Evolutionary conservation across 192 early-diverging fungal genomes (phyloP), one percentile per base, ranked within the genome.

Genomic region (Coemansia sp.): DNA sequence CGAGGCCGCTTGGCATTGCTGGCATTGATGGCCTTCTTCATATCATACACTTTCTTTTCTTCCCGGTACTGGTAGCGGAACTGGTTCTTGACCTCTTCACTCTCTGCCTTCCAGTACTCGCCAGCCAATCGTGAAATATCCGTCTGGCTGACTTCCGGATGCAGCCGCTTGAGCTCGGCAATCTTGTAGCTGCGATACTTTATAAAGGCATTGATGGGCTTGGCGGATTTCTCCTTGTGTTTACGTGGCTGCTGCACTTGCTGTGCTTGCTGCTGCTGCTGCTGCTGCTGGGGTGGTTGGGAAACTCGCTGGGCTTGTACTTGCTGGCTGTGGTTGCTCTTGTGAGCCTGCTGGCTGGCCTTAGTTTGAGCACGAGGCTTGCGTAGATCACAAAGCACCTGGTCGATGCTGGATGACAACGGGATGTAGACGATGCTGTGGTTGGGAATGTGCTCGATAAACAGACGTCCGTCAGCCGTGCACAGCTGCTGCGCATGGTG

Each of bases 121-220:
- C 73, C 73, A 11, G 68, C 67, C 53, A 77, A 21, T 47, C 73
- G 73, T 45, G 73, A 77, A 18, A 77, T 77, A 21, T 77, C 73
- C 28, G 73, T 69, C 51, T 77, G 73, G 60, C 67, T 77, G 46
- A 66, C 61, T 38, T 70, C 73, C 0, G 73, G 73, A 39, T 70
- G 52, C 63, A 59, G 28, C n/a, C 59, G 46, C 59, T 77, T 70
- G 58, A 77, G 68, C 63, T 77, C 73, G 50, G 53, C 63, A 23
- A 70, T 77, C 68, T 77, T 77, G 62, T 45, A 65, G 59, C 66
- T 77, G 58, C 73, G 73, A 44, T 77, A 77, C 63, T 70, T 77
- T 49, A 77, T 77, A 33, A 77, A 77, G 15, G 73, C 68, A 12
- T 77, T 77, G 59, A 68, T 77, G 18, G 73, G 73, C 57, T 70